phyloP scores from a whole-genome alignment of 106 monocot genomes.

The Acorus calamus region DNA sequence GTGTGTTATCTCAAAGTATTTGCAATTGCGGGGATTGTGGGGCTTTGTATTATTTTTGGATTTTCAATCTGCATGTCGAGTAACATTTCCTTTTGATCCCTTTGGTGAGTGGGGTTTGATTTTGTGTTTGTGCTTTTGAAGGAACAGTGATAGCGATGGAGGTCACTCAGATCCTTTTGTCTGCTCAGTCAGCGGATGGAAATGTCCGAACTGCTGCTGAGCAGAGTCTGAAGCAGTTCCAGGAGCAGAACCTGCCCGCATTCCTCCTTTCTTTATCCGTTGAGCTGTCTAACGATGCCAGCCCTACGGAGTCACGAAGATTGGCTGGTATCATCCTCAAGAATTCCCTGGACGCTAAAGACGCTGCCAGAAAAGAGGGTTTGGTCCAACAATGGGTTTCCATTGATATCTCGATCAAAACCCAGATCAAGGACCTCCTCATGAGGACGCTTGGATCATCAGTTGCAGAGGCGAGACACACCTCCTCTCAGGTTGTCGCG shows the following conservation, averaged over 20 bases:
- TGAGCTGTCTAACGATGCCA: slow-evolving; percentile 48
- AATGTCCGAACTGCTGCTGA: slow-evolving; percentile 44
- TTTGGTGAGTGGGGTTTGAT: slow-evolving; percentile 2
- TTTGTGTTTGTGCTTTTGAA: no score
- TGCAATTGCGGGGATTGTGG: no score
- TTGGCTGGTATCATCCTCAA: slow-evolving; percentile 82
- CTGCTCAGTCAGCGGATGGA: slow-evolving; percentile 63
- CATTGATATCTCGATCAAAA: slow-evolving; percentile 38
- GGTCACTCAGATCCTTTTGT: slow-evolving; percentile 52
- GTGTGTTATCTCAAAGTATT: no score
- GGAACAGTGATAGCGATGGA: slow-evolving; percentile 30
- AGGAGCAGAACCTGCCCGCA: slow-evolving; percentile 57
- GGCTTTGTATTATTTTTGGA: no score
- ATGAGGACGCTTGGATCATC: slow-evolving; percentile 49
- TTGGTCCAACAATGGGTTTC: slow-evolving; percentile 47
- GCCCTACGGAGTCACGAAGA: slow-evolving; percentile 55
- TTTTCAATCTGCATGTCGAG: no score
- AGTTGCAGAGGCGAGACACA: slow-evolving; percentile 46
- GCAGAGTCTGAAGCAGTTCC: slow-evolving; percentile 52
- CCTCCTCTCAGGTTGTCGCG: slow-evolving; percentile 73
- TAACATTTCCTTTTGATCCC: no score
- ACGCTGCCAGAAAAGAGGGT: slow-evolving; percentile 33
- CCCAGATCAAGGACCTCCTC: slow-evolving; percentile 52
- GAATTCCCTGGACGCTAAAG: slow-evolving; percentile 75
- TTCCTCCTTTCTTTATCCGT: slow-evolving; percentile 65